Percentiles rank a stretch among this genome's conserved stretches.
These are phyloP conservation scores for Aspergillus phoenicis DNA, from an alignment of 2,329 filamentous ascomycete genomes.

Conservation along the genomic window DNA sequence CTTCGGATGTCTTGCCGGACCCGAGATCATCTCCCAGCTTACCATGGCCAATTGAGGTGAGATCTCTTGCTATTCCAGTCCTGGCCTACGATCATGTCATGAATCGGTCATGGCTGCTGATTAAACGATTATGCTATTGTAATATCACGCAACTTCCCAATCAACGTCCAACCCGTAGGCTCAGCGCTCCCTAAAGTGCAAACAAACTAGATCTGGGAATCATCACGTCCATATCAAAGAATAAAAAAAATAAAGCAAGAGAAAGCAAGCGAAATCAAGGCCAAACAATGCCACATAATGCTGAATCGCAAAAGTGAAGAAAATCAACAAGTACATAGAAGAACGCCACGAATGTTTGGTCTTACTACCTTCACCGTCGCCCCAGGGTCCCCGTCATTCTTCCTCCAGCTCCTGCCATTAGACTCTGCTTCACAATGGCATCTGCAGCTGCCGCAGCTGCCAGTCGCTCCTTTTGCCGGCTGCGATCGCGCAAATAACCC, in stretches of 20 bases:
- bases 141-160: not conserved
- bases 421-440: slow-evolving; percentile 90
- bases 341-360: slow-evolving; percentile 1
- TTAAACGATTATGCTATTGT: slow-evolving; percentile 6
- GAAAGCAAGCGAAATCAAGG: not conserved
- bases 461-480: slow-evolving; percentile 89
- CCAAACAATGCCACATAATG: slow-evolving; percentile 14
- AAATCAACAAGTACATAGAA: slow-evolving; percentile 9
- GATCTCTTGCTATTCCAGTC: too few relatives aligned
- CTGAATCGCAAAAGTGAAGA: slow-evolving; percentile 4
- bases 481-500: slow-evolving; percentile 83
- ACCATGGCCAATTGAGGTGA: not conserved
- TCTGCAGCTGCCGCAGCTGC: slow-evolving; percentile 88
- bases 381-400: slow-evolving; percentile 53
- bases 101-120: not conserved
- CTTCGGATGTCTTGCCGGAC: not conserved
- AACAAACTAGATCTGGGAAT: slow-evolving; percentile 17
- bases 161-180: not conserved
- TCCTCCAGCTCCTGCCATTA: slow-evolving; percentile 61
- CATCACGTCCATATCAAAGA: slow-evolving; percentile 14
- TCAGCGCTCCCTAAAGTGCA: not conserved
- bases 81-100: not conserved
- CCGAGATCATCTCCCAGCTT: not conserved
- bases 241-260: too few relatives aligned
- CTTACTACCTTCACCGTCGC: slow-evolving; percentile 27